Evolutionary conservation across 208 protist species (phyloP).

Genomic region (Trichomonas tenax): DNA sequence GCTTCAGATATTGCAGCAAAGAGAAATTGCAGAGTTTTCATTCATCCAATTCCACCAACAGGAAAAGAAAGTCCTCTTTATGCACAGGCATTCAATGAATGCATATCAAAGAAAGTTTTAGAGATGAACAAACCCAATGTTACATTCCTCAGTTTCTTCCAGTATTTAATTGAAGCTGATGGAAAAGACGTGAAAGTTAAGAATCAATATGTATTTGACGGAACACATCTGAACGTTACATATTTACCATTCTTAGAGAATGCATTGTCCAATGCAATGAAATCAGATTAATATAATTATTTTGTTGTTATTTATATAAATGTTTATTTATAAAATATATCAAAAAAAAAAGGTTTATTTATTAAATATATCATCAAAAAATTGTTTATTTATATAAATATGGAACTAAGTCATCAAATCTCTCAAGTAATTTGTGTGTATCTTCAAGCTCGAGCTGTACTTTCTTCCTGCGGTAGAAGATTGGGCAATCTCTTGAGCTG

Average conservation of each 20-base stretch:
- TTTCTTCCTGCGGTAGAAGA: slow-evolving; percentile 98
- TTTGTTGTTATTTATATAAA: too few species aligned
- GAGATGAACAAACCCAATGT: not conserved
- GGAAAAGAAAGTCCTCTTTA: not conserved
- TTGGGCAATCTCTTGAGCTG: slow-evolving; percentile 81
- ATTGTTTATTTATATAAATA: not conserved
- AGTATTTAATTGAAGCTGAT: not conserved
- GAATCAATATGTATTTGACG: not conserved
- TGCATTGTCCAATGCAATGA: not conserved
- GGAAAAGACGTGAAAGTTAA: not conserved
- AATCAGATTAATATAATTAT: too few species aligned
- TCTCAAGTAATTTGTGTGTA: slow-evolving; percentile 65
- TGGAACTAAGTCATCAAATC: slow-evolving; percentile 59
- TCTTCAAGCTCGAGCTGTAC: slow-evolving; percentile 89
- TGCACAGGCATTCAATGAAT: not conserved
- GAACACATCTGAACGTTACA: not conserved
- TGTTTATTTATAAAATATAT: too few species aligned
- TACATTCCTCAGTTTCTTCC: not conserved
- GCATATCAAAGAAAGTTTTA: not conserved
- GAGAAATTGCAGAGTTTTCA: not conserved
- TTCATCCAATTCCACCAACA: not conserved
- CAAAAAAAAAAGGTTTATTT: too few species aligned
- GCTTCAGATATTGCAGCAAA: not conserved
- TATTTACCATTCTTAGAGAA: not conserved
- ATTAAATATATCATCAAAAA: too few species aligned